phyloP scores from a whole-genome alignment of 2,329 filamentous ascomycete species.

The Pseudovirgaria hyperparasitica region DNA sequence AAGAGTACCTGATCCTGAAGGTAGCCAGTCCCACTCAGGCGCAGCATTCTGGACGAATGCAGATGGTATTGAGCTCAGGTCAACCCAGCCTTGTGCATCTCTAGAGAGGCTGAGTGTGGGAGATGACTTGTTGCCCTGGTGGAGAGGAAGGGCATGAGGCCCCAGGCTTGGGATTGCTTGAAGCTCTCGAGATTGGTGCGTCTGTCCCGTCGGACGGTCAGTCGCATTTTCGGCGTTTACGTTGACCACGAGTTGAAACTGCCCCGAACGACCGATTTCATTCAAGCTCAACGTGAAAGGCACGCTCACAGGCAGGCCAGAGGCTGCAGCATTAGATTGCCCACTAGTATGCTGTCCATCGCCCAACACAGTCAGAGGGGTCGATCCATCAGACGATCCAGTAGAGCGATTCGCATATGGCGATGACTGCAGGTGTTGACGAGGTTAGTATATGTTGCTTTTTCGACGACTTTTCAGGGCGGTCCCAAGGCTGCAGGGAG shows the following conservation, averaged over 20 bases:
- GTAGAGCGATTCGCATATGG: no score
- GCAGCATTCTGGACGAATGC: constrained; percentile 18
- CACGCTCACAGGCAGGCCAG: no score
- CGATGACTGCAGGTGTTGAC: no score
- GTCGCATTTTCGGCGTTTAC: constrained; percentile 6
- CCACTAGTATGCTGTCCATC: no score
- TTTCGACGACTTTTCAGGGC: no score
- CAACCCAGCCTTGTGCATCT: constrained; percentile 16
- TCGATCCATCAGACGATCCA: no score
- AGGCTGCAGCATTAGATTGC: no score
- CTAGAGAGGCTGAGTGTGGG: constrained; percentile 13
- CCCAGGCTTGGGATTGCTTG: constrained; percentile 10
- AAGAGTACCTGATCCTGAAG: constrained; percentile 15
- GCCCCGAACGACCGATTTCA: constrained; percentile 16
- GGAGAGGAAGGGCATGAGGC: constrained; percentile 9
- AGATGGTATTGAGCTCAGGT: constrained; percentile 15
- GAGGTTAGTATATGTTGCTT: no score
- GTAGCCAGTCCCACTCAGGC: constrained; percentile 17
- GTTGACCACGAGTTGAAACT: constrained; percentile 18
- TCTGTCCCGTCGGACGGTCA: constrained; percentile 3
- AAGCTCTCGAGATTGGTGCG: constrained; percentile 7
- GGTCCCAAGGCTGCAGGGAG: no score
- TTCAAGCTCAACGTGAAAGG: constrained; percentile 18
- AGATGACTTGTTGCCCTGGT: constrained; percentile 12
- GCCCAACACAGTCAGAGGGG: no score